These are phyloP conservation scores for Mangifera indica DNA, from an alignment of 345 rosid species.

Conservation along the genomic window DNA sequence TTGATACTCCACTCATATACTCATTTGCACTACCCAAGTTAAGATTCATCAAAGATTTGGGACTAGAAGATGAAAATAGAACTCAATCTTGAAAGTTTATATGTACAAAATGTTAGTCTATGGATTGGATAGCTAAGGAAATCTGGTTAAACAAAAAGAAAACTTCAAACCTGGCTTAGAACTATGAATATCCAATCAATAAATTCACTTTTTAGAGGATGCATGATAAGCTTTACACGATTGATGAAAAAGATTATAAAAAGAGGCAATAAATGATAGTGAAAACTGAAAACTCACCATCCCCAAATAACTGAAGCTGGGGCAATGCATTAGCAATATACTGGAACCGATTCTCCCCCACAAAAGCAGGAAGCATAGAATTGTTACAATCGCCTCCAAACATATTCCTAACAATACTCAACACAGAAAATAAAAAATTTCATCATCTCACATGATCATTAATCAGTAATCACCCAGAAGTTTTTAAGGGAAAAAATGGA, in stretches of 20 bases:
- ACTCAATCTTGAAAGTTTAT: neutral
- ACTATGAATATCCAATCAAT: neutral
- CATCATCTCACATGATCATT: neutral
- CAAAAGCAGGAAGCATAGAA: conserved; percentile 44
- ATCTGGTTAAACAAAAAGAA: neutral
- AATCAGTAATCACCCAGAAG: no score
- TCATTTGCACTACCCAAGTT: neutral
- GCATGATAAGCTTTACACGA: neutral
- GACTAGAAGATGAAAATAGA: no score
- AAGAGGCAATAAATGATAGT: neutral
- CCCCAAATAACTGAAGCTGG: conserved; percentile 57
- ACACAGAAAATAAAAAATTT: no score
- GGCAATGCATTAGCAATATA: conserved; percentile 48
- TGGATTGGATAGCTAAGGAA: no score
- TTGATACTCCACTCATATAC: neutral
- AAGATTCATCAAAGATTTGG: neutral
- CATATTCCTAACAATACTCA: conserved; percentile 45
- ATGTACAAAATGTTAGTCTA: neutral
- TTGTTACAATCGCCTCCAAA: conserved; percentile 59
- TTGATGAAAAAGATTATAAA: neutral
- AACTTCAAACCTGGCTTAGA: neutral
- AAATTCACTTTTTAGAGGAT: neutral
- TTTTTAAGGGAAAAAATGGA: no score
- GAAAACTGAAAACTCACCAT: conserved; percentile 51
- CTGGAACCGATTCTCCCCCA: conserved; percentile 49